Conservation (phyloP, 2,329 filamentous ascomycete species). For the Diaporthe helianthi region DNA sequence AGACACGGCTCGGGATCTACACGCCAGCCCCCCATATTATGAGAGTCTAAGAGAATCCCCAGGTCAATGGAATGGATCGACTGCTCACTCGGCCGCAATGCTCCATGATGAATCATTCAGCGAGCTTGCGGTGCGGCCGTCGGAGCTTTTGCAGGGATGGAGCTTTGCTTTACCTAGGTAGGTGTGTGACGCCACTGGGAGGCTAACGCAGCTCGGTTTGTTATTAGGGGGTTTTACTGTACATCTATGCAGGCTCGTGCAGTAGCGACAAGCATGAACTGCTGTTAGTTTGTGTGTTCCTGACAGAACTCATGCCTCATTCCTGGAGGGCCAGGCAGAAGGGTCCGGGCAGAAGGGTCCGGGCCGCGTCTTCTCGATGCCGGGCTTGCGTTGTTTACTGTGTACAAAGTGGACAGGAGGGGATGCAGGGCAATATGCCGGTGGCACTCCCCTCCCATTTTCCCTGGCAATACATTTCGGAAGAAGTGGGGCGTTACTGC, state of each 20-base stretch:
- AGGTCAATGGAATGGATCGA: neutral
- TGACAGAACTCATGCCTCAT: neutral
- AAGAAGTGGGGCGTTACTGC: too few species aligned
- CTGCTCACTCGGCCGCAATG: neutral
- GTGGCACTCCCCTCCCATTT: too few species aligned
- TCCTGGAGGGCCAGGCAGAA: neutral
- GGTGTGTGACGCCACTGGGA: neutral
- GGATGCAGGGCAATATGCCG: too few species aligned
- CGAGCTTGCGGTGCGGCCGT: neutral
- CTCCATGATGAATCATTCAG: conserved; percentile 15
- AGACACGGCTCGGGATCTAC: conserved; percentile 3
- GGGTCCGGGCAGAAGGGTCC: neutral
- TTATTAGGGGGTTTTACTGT: neutral
- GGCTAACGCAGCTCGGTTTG: neutral
- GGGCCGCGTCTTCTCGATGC: neutral
- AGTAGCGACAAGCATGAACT: conserved; percentile 5
- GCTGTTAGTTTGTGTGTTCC: neutral
- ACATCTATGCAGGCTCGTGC: neutral
- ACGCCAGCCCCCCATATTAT: neutral
- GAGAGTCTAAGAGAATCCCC: neutral
- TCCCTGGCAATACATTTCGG: too few species aligned
- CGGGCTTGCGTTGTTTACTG: neutral
- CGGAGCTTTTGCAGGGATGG: conserved; percentile 15
- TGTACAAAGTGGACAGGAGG: neutral
- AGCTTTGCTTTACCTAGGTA: conserved; percentile 12